phyloP scores from a whole-genome alignment of 2,329 filamentous ascomycete genomes.

The Calonectria crousiana region DNA sequence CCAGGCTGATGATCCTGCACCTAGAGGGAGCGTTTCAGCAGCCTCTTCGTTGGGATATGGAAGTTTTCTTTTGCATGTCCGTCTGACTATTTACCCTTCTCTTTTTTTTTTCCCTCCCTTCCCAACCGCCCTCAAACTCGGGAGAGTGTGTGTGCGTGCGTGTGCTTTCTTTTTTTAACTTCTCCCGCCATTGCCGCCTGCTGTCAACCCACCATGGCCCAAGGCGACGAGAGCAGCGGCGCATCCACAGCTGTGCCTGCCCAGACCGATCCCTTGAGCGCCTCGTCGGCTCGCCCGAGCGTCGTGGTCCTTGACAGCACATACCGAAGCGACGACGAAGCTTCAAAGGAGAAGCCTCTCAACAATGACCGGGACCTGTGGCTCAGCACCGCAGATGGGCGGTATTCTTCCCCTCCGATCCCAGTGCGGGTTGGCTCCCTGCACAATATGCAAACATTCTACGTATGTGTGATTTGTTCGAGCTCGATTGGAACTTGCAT shows the following conservation, averaged over 20 bases:
- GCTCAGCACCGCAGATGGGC: slow-evolving; percentile 62
- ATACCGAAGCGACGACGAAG: slow-evolving; percentile 31
- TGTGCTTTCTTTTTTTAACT: slow-evolving; percentile 14
- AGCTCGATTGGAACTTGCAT: not conserved
- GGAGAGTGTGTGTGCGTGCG: not conserved
- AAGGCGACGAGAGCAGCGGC: slow-evolving; percentile 32
- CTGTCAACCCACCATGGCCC: slow-evolving; percentile 32
- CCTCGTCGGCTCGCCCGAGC: slow-evolving; percentile 32
- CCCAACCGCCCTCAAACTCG: not conserved
- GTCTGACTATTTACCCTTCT: slow-evolving; percentile 8
- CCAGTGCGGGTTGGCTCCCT: slow-evolving; percentile 57
- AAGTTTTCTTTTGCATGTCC: slow-evolving; percentile 27
- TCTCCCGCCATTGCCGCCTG: slow-evolving; percentile 10
- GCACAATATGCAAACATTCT: slow-evolving; percentile 58
- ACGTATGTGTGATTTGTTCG: slow-evolving; percentile 31
- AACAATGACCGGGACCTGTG: slow-evolving; percentile 60
- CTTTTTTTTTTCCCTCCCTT: not conserved
- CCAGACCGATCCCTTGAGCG: slow-evolving; percentile 36
- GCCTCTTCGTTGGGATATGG: slow-evolving; percentile 23
- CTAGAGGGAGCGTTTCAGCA: slow-evolving; percentile 20
- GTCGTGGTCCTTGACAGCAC: slow-evolving; percentile 40
- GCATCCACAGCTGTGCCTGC: slow-evolving; percentile 33
- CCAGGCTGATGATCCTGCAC: slow-evolving; percentile 31
- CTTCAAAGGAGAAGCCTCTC: slow-evolving; percentile 23
- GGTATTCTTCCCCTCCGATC: slow-evolving; percentile 60